Evolutionary conservation across 2,329 filamentous ascomycete genomes (phyloP), one percentile per base, ranked within the genome.

Genomic region (Aspergillus quadrilineatus): DNA sequence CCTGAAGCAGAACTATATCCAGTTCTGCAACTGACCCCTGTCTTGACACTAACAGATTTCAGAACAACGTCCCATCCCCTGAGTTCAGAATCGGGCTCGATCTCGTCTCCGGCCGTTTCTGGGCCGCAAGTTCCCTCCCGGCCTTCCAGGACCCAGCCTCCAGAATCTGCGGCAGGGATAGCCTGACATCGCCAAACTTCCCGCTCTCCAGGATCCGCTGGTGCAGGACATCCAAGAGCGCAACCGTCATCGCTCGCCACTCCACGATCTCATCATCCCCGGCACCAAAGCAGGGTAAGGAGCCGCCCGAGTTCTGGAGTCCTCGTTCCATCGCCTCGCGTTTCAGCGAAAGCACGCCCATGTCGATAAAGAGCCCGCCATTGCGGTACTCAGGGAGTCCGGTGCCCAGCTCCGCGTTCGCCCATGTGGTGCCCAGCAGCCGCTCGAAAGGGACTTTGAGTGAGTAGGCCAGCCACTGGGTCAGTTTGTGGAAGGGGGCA

Each of bases 381-480:
- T 90, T 90, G 51, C 88, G 82, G 63, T 90, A 90, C 67, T 90
- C 88, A 0, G 88, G 85, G 3, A 90, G 75, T 0, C 85, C 88
- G 0, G 88, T 90, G 7, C 87, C 78, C 0, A 86, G 78, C 17
- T 82, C 75, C 2, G 76, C 71, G 37, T 83, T 83, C 7, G 72
- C 75, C 72, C 83, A 84, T 10, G 78, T 72, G 12, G 80, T 75
- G 1, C 76, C 76, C 8, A 86, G 72, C 1, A 85, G 69, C 1
- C 78, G 77, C 47, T 80, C 76, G 63, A 86, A 85, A 0, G 83
- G 82, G 4, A 89, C 86, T 75, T 88, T 89, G 6, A 90, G 76
- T 0, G 87, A 89, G 70, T 90, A 90, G 1, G 82, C 83, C 5
- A 90, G 80, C 88, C 87, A 90, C 67, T 90, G 87, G 0, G 87